phyloP scores from a whole-genome alignment of 108 stramenopile species.

The Discostella stelligeroides region DNA sequence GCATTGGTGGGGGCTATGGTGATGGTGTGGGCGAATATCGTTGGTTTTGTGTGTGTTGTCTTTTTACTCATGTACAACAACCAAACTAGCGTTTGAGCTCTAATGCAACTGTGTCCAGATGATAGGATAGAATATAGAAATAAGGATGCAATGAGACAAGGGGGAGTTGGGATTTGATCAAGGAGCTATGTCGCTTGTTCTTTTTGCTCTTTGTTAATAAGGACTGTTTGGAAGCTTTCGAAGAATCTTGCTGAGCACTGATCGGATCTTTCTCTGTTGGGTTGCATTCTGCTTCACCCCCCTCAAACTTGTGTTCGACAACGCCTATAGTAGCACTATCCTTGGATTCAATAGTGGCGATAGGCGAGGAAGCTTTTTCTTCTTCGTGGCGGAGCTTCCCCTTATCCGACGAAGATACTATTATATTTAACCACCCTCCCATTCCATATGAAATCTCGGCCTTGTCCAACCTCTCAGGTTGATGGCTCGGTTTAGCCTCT shows the following conservation, averaged over 20 bases:
- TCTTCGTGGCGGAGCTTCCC: constrained; percentile 14
- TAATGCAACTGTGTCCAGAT: no score
- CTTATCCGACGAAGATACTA: constrained; percentile 51
- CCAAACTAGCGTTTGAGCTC: no score
- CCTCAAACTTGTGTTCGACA: constrained; percentile 19
- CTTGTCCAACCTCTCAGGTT: constrained; percentile 20
- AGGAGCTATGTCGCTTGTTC: no score
- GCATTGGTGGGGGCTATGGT: no score
- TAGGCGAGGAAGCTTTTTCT: background rate
- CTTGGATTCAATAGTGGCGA: constrained; percentile 24
- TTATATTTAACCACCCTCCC: constrained; percentile 84
- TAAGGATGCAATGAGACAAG: no score
- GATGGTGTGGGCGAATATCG: no score
- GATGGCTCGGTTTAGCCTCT: constrained; percentile 15
- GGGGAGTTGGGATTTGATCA: no score
- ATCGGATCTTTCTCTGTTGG: constrained; percentile 22
- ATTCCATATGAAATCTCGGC: constrained; percentile 45
- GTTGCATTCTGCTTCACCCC: constrained; percentile 20
- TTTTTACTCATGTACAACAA: no score
- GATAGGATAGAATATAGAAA: no score
- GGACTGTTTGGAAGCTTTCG: constrained; percentile 18
- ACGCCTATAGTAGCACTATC: constrained; percentile 15
- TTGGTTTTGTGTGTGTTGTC: no score
- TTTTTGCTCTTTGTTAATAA: constrained; percentile 40
- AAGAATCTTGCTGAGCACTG: constrained; percentile 6